These are phyloP conservation scores for Avena sativa DNA, from an alignment of 176 grass and related monocot species.

Conservation along the genomic window DNA sequence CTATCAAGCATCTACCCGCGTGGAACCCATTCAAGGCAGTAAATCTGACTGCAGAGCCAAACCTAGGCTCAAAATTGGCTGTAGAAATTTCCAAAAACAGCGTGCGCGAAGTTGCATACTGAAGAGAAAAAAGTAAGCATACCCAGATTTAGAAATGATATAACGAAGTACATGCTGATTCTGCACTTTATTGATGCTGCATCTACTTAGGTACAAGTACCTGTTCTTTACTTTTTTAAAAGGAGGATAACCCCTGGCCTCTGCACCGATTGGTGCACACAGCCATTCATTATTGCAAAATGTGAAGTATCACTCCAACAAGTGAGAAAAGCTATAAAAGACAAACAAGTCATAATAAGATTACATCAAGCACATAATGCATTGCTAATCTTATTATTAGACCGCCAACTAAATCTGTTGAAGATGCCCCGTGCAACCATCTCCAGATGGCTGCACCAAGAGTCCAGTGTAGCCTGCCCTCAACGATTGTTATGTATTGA, in stretches of 20 bases:
- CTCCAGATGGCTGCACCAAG: neutral
- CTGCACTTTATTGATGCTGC: neutral
- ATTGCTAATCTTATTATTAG: neutral
- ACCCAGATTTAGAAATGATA: neutral
- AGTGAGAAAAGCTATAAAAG: neutral
- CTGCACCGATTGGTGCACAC: neutral
- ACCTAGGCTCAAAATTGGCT: neutral
- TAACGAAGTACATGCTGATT: neutral
- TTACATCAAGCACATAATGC: neutral
- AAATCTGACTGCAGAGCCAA: neutral
- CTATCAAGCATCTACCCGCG: neutral
- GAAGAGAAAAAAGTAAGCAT: neutral
- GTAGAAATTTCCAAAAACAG: neutral
- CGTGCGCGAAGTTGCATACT: neutral
- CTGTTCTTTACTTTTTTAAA: neutral
- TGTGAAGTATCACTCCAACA: neutral
- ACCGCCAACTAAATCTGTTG: neutral
- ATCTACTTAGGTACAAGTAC: constrained; percentile 4
- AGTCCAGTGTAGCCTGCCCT: neutral
- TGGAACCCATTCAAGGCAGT: neutral
- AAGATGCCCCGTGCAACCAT: neutral
- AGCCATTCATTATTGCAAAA: neutral
- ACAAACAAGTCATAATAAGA: neutral
- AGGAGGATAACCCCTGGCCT: neutral
- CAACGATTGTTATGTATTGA: neutral